Percentiles rank a stretch among this genome's conserved stretches.
Conservation (phyloP, 78 protist species). For the Dictyostelium brefeldianum region DNA sequence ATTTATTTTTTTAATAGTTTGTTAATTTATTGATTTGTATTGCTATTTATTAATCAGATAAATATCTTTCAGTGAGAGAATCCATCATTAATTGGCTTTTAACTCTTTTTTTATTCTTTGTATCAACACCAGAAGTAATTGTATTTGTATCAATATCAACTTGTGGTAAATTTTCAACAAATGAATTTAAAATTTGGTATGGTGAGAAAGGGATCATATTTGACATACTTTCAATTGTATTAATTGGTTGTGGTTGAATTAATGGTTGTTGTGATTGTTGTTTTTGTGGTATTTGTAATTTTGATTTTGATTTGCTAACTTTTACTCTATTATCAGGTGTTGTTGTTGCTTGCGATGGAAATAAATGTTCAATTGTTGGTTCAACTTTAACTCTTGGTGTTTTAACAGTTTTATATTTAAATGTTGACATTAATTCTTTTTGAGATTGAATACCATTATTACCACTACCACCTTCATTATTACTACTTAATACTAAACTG, state of each 20-base stretch:
- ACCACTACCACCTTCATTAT: neutral
- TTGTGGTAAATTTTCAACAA: neutral
- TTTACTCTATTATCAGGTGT: neutral
- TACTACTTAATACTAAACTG: neutral
- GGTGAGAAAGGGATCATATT: neutral
- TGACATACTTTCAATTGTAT: neutral
- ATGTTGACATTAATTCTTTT: conserved; percentile 4
- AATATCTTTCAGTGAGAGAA: neutral
- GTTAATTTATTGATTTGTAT: no score
- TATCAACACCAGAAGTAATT: neutral
- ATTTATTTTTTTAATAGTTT: neutral
- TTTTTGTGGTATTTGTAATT: neutral
- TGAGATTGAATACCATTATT: neutral
- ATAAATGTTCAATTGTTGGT: conserved; percentile 12
- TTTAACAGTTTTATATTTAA: conserved; percentile 16
- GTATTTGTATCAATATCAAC: no score
- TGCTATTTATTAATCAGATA: neutral
- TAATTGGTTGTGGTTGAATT: neutral
- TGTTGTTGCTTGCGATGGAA: neutral
- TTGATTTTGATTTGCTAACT: neutral
- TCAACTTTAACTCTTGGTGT: neutral
- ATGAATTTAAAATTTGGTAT: neutral
- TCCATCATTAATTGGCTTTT: conserved; percentile 6
- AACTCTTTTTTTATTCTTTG: neutral
- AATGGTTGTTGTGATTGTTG: neutral